A percentile compares a stretch with the other conserved stretches of the same genome.
phyloP scores from a whole-genome alignment of 768 basidiomycete species.

The Xerocomus potaroensis region DNA sequence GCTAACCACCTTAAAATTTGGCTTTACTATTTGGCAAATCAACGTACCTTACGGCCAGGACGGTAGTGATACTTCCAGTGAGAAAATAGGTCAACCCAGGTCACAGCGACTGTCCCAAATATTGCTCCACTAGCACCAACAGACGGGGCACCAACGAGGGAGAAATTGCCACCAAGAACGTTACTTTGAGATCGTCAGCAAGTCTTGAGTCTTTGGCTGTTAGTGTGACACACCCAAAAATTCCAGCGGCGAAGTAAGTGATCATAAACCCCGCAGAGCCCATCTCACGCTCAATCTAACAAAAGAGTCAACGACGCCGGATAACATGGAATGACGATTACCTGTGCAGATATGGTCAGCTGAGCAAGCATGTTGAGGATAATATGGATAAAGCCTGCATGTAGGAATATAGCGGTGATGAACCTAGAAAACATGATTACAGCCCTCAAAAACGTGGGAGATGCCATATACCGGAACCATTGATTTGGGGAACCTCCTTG shows the following conservation, averaged over 20 bases:
- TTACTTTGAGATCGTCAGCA: conserved; percentile 44
- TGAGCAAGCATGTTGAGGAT: conserved; percentile 89
- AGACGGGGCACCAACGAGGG: conserved; percentile 82
- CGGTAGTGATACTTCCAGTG: conserved; percentile 90
- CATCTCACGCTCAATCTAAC: conserved; percentile 86
- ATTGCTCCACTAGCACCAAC: conserved; percentile 93
- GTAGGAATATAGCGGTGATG: conserved; percentile 85
- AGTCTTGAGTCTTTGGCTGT: no score
- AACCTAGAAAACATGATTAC: conserved; percentile 46
- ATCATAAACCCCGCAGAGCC: conserved; percentile 81
- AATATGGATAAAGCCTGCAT: conserved; percentile 95
- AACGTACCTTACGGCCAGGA: conserved; percentile 69
- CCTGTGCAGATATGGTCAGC: conserved; percentile 72
- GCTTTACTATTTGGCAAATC: not conserved
- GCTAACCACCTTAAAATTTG: conserved; percentile 37
- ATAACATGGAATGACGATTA: conserved; percentile 24
- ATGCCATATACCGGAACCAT: conserved; percentile 47
- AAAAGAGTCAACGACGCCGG: not conserved
- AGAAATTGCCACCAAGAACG: conserved; percentile 89
- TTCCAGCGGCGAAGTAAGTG: conserved; percentile 86
- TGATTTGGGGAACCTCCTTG: conserved; percentile 45
- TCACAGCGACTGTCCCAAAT: conserved; percentile 80
- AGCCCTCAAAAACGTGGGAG: conserved; percentile 40
- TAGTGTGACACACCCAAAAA: conserved; percentile 65
- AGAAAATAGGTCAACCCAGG: conserved; percentile 85